Base-by-base conservation (phyloP, 345 rosid species). In the Pistacia atlantica region DNA sequence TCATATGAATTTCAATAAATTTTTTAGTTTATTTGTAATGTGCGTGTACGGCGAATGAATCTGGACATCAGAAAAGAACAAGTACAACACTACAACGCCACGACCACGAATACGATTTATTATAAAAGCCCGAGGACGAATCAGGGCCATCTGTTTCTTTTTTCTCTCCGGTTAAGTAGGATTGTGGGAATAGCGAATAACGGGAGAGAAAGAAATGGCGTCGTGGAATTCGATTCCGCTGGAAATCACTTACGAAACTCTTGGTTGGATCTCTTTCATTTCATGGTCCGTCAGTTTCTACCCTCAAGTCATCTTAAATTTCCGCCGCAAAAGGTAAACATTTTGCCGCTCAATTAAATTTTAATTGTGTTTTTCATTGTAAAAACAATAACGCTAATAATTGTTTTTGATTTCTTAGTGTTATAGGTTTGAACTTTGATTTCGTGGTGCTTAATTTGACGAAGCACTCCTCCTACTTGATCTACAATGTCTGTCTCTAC, bases 371-470 rank as follows among this genome's bases (percentile, higher is more conserved):
- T 57, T 59, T 58, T 8, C 13, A 42, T 5, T 42, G 46, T 42
- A 42, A 42, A 42, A 0, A 5, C 1, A 42, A 42, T 7, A 42
- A 31, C 33, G 33, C 33, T 31, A 31, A 7, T 42, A 5, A 42
- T 1, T 4, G 3, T 73, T 48, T 46, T 31, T 25, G 25, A 12
- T 46, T 17, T 61, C 28, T 28, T 78, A 95, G 94, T 64, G 98
- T 95, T 67, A 92, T 93, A 75, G 99, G 99, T n/a, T 77, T 95
- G 88, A 95, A 89, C 79, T 93, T 95, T 76, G 98, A 95, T 80
- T 93, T 93, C 80, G 94, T 92, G 79, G 8, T 93, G 77, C 85
- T 93, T 85, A 95, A 95, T 87, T 84, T 95, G 87, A 93, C 97
- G 0, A 95, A 95, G 84, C 99, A 95, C 83, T 90, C 96, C 12